Evolutionary conservation across 176 grass and related monocot genomes (phyloP), one percentile per base, ranked within the genome.

Genomic region (Secale cereale): DNA sequence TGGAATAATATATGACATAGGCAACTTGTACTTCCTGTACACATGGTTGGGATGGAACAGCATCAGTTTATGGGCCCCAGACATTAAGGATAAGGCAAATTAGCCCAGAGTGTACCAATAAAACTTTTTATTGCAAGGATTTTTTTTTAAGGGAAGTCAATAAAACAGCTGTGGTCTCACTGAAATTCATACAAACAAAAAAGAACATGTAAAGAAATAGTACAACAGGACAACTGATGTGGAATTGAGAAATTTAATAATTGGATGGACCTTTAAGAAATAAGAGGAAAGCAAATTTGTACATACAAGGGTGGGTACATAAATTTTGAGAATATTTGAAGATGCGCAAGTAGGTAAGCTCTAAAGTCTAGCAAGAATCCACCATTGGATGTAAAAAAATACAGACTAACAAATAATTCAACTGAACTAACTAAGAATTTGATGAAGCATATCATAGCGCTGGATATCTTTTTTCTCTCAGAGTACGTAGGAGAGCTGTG

Each of bases 1-100:
- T 43, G 96, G 89, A 91, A 98, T 88, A 87, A 98, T 98, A 39
- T 40, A 90, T 83, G 86, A 85, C 87, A 91, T 89, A 59, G 93
- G 89, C 64, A 98, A 83, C 78, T 87, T 98, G 86, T 95, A 98
- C 64, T 90, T 95, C 89, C 96, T 98, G 80, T 30, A 88, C 65
- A 83, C 30, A 69, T 66, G n/a, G 14, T 77, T 76, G 73, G 76
- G 70, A 33, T 50, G 50, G 67, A 88, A 26, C 23, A 82, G n/a
- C 74, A 82, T 87, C 36, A 85, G 26, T 77, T 77, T 43, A 76
- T 28, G 37, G 43, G 39, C 26, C 26, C 37, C 32, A 72, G 72
- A 78, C 26, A 36, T 83, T 68, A 40, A 76, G 45, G 25, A 81
- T 65, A 83, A 64, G 50, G 29, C 36, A 67, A 70, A 84, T 63